Base-by-base conservation (phyloP, 2,329 filamentous ascomycete genomes). In the Anisogramma anomala region DNA sequence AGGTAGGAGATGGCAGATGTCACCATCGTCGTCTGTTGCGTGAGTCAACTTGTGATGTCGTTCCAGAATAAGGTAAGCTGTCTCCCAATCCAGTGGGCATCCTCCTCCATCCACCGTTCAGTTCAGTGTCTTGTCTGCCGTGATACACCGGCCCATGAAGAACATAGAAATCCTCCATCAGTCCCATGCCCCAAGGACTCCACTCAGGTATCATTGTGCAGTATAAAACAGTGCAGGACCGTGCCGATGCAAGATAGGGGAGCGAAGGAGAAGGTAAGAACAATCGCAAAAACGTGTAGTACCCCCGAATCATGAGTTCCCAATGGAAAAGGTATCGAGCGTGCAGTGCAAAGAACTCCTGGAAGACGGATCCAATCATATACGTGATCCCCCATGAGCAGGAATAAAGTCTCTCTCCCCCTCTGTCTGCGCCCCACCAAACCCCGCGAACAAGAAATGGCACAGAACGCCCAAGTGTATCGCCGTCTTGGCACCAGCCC, bases 401-500 rank as follows among this genome's bases (percentile, higher is more conserved):
- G 41, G 14, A 34, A 40, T 25, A 30, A 43, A 20, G 35, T 31
- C 41, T 41, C 44, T 43, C 41, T 25, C 19, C 33, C 31, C 18
- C 19, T 30, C 26, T 15, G n/a, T n/a, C n/a, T n/a, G n/a, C n/a
- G n/a, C n/a, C n/a, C n/a, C n/a, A n/a, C n/a, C n/a, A n/a, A n/a
- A n/a, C 9, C 22, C 9, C 22, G 22, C 4, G 20, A 19, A 37
- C n/a, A 14, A 22, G 36, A 33, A 19, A 32, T 15, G 19, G 15
- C 7, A 43, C 22, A 27, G 19, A 46, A 46, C 44, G 41, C 44
- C 44, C 33, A 22, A 22, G 36, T 43, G 41, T n/a, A n/a, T 41
- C 67, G 52, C 50, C 54, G 36, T 47, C 49, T 6, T 54, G 44
- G 15, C 45, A 48, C 14, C 52, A 46, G 10, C 40, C 32, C 43